Evolutionary conservation across 495 filamentous ascomycete genomes (phyloP), one percentile per base, ranked within the genome.

Genomic region (Xylaria sp.): DNA sequence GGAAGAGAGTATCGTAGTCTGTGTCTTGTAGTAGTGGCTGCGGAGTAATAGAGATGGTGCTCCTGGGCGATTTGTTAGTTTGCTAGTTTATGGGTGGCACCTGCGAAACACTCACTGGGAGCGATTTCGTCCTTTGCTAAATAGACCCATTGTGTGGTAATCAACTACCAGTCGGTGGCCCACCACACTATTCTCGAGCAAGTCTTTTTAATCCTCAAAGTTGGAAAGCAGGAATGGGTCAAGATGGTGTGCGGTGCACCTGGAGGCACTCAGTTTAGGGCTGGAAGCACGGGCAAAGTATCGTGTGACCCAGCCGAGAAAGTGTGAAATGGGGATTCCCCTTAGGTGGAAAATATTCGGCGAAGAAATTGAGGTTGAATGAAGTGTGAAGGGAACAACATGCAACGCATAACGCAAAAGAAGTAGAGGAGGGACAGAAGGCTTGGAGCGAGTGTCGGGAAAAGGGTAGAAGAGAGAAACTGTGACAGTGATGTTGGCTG

Each of bases 1-100:
- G 44, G 41, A 71, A 75, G 67, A 70, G 1, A 31, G 40, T 21
- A 61, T 52, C 64, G 8, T 44, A 52, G 8, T 69, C 58, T 21
- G 35, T 9, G 5, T 57, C 66, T 43, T 67, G 65, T 41, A 44
- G 37, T 21, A 40, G 37, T 12, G 29, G 31, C 5, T 24, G 69
- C 24, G 53, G 40, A 62, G 41, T 43, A 33, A 21, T 37, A 19
- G 64, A 69, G 41, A 50, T 44, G 11, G 40, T 52, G 61, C 70
- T 72, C 69, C 76, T 78, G 43, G 14, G 12, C 68, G 17, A 48
- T 11, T 0, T 67, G 58, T 78, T 59, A 78, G 73, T 31, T 31
- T 3, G 14, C 26, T 55, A 2, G 52, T 17, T 15, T 15, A 5
- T 55, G 26, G 24, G 11, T 55, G 12, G 14, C 14, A 46, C 21